Evolutionary conservation across 2,329 filamentous ascomycete genomes (phyloP).

Genomic region (Neonectria punicea): DNA sequence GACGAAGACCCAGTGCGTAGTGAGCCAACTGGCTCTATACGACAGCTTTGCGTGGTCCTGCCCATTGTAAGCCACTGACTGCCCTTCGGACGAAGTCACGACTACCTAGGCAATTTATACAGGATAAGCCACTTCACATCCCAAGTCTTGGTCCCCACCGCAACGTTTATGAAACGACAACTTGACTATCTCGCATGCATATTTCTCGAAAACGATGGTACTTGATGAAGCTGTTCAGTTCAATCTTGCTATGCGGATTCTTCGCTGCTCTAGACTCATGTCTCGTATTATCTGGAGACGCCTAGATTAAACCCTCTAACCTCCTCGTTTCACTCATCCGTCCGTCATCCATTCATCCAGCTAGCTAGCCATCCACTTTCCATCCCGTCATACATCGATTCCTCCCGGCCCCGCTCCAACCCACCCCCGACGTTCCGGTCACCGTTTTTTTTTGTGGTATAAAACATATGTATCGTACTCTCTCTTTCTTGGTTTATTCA

Average conservation of each 20-base stretch:
- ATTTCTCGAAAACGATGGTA: not conserved
- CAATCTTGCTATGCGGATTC: not conserved
- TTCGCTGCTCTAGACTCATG: slow-evolving; percentile 10
- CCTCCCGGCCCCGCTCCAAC: not conserved
- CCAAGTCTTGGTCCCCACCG: not conserved
- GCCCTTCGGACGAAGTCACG: not conserved
- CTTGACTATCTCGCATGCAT: not conserved
- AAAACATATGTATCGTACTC: slow-evolving; percentile 21
- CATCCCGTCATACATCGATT: slow-evolving; percentile 1
- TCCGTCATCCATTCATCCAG: slow-evolving; percentile 15
- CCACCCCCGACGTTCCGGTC: not conserved
- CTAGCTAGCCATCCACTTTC: slow-evolving; percentile 5
- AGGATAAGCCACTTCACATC: not conserved
- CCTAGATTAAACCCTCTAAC: slow-evolving; percentile 21
- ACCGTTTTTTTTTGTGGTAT: slow-evolving; percentile 15
- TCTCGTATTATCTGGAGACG: slow-evolving; percentile 24
- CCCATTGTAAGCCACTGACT: too few relatives aligned
- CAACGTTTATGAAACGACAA: not conserved
- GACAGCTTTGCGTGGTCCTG: not conserved
- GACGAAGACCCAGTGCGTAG: not conserved
- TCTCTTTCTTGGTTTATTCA: slow-evolving; percentile 26
- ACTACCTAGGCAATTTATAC: not conserved
- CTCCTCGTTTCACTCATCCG: slow-evolving; percentile 16
- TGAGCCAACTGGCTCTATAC: not conserved
- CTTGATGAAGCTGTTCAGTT: not conserved